Conservation (phyloP, 305 asterid genomes). For the Striga hermonthica region DNA sequence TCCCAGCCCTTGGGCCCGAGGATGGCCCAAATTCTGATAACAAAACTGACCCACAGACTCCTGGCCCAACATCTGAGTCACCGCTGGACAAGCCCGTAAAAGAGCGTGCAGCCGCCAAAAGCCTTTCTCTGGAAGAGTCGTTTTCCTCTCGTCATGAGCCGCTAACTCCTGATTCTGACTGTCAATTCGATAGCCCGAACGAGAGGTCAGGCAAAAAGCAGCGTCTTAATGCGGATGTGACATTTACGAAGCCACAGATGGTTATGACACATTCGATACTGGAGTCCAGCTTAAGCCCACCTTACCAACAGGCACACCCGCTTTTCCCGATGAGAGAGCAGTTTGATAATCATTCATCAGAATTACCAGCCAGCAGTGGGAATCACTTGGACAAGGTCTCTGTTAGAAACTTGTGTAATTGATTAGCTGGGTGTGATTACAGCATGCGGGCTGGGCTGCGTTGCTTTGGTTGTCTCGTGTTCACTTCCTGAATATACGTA, state of each 20-base stretch:
- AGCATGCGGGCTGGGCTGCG: no score
- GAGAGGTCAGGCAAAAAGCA: slow-evolving; percentile 57
- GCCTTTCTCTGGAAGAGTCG: slow-evolving; percentile 65
- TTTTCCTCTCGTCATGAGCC: slow-evolving; percentile 81
- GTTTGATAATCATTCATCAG: slow-evolving; percentile 39
- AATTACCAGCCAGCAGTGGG: slow-evolving; percentile 32
- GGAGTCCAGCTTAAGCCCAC: slow-evolving; percentile 60
- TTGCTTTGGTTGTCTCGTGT: slow-evolving; percentile 27
- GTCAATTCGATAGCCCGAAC: slow-evolving; percentile 46
- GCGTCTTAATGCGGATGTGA: slow-evolving; percentile 39
- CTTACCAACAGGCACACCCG: slow-evolving; percentile 47
- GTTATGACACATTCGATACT: slow-evolving; percentile 46
- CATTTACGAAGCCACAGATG: slow-evolving; percentile 42
- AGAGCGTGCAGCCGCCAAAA: slow-evolving; percentile 47
- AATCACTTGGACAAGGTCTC: slow-evolving; percentile 41
- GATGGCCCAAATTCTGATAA: slow-evolving; percentile 52
- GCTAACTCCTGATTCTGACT: slow-evolving; percentile 75
- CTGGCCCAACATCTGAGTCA: slow-evolving; percentile 71
- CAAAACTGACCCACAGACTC: slow-evolving; percentile 71
- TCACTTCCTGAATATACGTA: slow-evolving; percentile 31
- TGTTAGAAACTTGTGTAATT: slow-evolving; percentile 35
- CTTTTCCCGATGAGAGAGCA: slow-evolving; percentile 41
- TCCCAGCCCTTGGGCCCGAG: slow-evolving; percentile 33
- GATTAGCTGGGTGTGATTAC: no score
- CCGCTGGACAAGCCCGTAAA: slow-evolving; percentile 60